Base-by-base conservation (phyloP, 441 rosid species). In the Eugenia klotzschiana region DNA sequence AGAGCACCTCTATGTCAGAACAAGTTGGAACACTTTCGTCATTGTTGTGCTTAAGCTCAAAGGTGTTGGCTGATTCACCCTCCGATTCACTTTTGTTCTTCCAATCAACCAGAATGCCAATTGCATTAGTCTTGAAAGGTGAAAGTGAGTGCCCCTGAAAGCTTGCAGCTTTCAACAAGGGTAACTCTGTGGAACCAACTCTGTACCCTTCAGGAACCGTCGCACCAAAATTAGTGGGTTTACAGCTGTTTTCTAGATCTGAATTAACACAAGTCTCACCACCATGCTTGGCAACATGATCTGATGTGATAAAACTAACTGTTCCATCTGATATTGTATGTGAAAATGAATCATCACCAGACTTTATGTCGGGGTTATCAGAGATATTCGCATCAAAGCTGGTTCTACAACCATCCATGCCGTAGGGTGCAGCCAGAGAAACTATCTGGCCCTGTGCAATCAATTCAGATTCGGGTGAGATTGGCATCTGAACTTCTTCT, bases 1-100 rank as follows among this genome's bases (percentile, higher is more conserved):
- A 84, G 18, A 55, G 73, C 86, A 92, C 95, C 91, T 83, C 91
- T 79, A 91, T 92, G 84, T 83, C 91, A 22, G 87, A 81, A 82
- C 54, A 84, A 81, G 83, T 72, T 26, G 87, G 87, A 86, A 88
- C 53, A 82, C 83, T 88, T 82, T 85, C 79, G n/a, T 82, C 85
- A 74, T 27, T 49, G 82, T 73, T 84, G 49, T 60, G 88, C 55
- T 83, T 80, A 43, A 84, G 86, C 86, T 87, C 88, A 58, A 90
- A 88, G 77, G 91, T 88, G 82, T 86, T 81, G 84, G 89, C 90
- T 52, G 86, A 80, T 79, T 81, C 87, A 86, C 85, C 89, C 77
- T 85, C 92, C 72, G 86, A 84, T 84, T 82, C 88, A 6, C 55
- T 52, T 64, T 83, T 90, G 83, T 55, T 56, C 83, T 84, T 86